Percentiles rank a stretch among this genome's conserved stretches.
phyloP scores from a whole-genome alignment of 441 rosid species.

The Eutrema salsugineum region DNA sequence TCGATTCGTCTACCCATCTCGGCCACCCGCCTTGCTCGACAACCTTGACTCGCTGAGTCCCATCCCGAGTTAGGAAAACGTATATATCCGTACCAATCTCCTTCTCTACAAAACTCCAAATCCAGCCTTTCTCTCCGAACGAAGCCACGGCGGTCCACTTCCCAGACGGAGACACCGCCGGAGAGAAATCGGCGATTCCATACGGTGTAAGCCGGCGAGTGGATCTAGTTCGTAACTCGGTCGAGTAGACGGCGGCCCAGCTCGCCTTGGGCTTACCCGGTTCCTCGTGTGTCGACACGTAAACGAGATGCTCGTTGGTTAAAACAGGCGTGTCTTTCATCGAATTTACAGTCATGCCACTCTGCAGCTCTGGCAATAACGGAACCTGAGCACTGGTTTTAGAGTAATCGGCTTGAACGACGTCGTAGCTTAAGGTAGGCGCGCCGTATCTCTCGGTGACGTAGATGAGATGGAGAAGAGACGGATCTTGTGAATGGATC shows the following conservation, averaged over 20 bases:
- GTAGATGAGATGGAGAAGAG: constrained; percentile 51
- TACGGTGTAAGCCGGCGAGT: constrained; percentile 64
- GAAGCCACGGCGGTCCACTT: constrained; percentile 81
- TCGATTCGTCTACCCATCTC: constrained; percentile 72
- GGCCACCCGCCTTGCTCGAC: constrained; percentile 91
- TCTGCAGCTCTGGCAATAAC: constrained; percentile 28
- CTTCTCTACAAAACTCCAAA: constrained; percentile 54
- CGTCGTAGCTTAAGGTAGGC: constrained; percentile 52
- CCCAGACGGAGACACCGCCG: constrained; percentile 84
- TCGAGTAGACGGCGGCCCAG: constrained; percentile 83
- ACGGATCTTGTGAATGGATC: neutral
- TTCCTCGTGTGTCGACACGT: constrained; percentile 78
- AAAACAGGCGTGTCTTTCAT: constrained; percentile 71
- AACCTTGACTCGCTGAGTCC: constrained; percentile 62
- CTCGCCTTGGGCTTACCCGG: constrained; percentile 57
- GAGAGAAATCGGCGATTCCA: constrained; percentile 79
- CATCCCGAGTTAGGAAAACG: constrained; percentile 67
- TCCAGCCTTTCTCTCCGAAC: constrained; percentile 64
- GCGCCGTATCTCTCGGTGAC: constrained; percentile 69
- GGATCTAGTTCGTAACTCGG: constrained; percentile 48
- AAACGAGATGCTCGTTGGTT: constrained; percentile 46
- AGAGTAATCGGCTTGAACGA: constrained; percentile 20
- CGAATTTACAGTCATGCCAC: constrained; percentile 37
- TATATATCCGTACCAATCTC: constrained; percentile 65
- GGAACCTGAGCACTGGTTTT: constrained; percentile 41